Base-by-base conservation (phyloP, 805 yeast genomes). In the Scheffersomyces coipomensis region DNA sequence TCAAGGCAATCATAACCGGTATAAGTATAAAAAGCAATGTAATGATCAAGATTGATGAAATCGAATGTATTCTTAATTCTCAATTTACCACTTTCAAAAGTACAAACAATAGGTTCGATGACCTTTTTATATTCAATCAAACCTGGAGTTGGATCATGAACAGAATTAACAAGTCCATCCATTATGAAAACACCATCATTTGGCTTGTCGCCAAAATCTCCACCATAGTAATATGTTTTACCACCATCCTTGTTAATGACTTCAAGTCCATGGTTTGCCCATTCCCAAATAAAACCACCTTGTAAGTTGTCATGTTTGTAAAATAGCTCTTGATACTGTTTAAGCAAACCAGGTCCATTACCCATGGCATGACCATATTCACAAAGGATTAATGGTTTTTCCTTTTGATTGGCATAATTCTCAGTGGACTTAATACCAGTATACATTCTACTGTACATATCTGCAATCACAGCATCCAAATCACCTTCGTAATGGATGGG, bases 281-380 rank as follows among this genome's bases (percentile, higher is more conserved):
- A 64, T 43, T 64, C 70, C 70, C 70, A 64, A 7, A 64, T 49
- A 43, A 61, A 64, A 8, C 70, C 70, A 16, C 70, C 70, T 40
- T 59, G 66, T 7, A 63, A 35, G 13, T 53, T 38, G 1, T 48
- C 51, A 35, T 57, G 40, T 35, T 58, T 52, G 22, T 59, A 49
- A 43, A 64, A 62, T 24, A 54, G 34, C 10, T 63, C 64, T 45
- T 53, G 55, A 35, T 64, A 64, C 33, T 63, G 66, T 34, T 49
- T 45, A 27, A 61, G 27, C 8, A 51, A 52, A 2, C 70, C 70
- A 8, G 68, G 68, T 1, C 67, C 66, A 39, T 62, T 64, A 5
- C 70, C 70, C 68, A 64, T 62, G 8, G 68, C 66, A 44, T 64
- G 68, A 5, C 52, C 63, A 43, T 61, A 64, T 45, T 64, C 70